Conservation (phyloP, 306 rosid genomes). For the Citrullus mucosospermus region DNA sequence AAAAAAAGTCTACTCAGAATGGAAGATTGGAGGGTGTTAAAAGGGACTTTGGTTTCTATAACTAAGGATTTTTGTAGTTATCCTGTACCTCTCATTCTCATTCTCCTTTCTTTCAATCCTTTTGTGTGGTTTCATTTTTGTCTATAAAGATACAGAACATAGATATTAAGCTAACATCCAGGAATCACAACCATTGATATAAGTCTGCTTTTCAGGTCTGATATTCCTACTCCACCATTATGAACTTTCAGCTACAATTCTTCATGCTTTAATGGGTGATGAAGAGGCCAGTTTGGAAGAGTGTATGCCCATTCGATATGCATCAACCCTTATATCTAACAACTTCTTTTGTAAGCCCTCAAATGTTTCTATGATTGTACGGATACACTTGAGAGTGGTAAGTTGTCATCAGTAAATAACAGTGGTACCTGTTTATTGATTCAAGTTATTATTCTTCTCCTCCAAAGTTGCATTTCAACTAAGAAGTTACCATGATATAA, state of each 20-base stretch:
- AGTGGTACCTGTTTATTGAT: not conserved
- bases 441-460: not conserved
- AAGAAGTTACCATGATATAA: not conserved
- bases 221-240: slow-evolving; percentile 78
- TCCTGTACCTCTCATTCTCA: no score
- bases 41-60: no score
- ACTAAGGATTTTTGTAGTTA: no score
- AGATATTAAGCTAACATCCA: not conserved
- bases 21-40: no score
- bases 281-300: slow-evolving; percentile 52
- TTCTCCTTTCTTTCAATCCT: not conserved
- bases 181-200: slow-evolving; percentile 12
- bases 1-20: no score
- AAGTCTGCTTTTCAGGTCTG: slow-evolving; percentile 44
- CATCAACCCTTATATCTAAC: slow-evolving; percentile 64
- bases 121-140: no score
- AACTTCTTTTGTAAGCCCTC: slow-evolving; percentile 74
- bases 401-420: slow-evolving; percentile 14
- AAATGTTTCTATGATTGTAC: slow-evolving; percentile 69
- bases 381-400: slow-evolving; percentile 86
- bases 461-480: not conserved
- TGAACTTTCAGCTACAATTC: slow-evolving; percentile 64
- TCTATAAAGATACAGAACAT: no score
- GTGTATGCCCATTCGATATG: slow-evolving; percentile 85
- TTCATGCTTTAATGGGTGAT: slow-evolving; percentile 58